Conservation (phyloP, 2,329 filamentous ascomycete species). For the Trichophyton schoenleinii region DNA sequence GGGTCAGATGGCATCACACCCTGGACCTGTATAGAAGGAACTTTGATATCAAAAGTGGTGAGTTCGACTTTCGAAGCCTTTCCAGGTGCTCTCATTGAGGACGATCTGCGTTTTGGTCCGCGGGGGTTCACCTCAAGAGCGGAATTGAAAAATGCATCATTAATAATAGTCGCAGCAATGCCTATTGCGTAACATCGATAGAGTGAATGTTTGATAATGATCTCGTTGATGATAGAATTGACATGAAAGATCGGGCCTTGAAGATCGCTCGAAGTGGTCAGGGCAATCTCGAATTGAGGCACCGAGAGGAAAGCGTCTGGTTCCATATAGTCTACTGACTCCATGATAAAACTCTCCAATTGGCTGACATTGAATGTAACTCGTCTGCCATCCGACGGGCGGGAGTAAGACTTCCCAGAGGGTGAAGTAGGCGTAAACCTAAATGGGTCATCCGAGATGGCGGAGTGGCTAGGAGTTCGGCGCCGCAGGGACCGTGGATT, state of each 20-base stretch:
- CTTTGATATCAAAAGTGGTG: conserved; percentile 69
- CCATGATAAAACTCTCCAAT: conserved; percentile 81
- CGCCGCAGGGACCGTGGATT: conserved; percentile 43
- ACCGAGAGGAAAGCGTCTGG: conserved; percentile 74
- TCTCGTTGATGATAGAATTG: conserved; percentile 64
- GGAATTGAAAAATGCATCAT: conserved; percentile 45
- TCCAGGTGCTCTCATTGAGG: neutral
- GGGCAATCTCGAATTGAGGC: conserved; percentile 73
- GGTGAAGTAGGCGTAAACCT: conserved; percentile 40
- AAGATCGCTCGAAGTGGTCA: conserved; percentile 73
- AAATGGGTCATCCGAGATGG: conserved; percentile 52
- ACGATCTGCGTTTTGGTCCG: neutral
- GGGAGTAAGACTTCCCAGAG: conserved; percentile 28
- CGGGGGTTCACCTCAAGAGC: neutral
- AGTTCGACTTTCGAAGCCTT: conserved; percentile 44
- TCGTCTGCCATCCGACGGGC: conserved; percentile 61
- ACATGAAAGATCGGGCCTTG: conserved; percentile 82
- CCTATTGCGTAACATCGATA: conserved; percentile 86
- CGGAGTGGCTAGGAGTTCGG: conserved; percentile 59
- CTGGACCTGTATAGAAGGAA: conserved; percentile 73
- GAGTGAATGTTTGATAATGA: conserved; percentile 80
- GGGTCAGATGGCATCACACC: conserved; percentile 79
- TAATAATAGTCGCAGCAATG: conserved; percentile 64
- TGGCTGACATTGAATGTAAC: conserved; percentile 69
- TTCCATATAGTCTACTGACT: conserved; percentile 73